Percentiles rank a stretch among this genome's conserved stretches.
These are phyloP conservation scores for Solidago caesia DNA, from an alignment of 129 eudicot species.

Conservation along the genomic window DNA sequence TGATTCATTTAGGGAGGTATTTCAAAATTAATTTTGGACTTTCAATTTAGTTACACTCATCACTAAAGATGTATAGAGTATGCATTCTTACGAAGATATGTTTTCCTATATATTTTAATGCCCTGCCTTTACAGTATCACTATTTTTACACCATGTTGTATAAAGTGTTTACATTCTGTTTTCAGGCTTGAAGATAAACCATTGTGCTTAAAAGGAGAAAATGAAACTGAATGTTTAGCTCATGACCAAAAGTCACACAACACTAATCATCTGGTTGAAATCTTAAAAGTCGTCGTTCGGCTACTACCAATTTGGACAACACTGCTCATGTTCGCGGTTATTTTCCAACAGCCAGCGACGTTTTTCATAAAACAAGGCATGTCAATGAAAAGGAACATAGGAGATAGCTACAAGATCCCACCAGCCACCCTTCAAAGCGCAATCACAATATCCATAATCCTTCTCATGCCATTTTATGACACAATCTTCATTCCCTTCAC, in stretches of 20 bases:
- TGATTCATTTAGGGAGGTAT: too few species aligned
- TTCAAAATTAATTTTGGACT: too few species aligned
- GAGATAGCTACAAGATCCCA: constrained; percentile 76
- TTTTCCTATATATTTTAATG: too few species aligned
- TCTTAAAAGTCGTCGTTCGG: constrained; percentile 45
- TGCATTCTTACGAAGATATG: too few species aligned
- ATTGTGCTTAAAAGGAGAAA: constrained; percentile 35
- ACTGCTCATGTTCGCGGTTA: constrained; percentile 88
- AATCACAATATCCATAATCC: constrained; percentile 76
- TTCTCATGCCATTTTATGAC: constrained; percentile 88
- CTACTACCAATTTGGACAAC: constrained; percentile 84
- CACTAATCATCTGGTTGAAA: constrained; percentile 40
- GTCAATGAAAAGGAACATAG: constrained; percentile 84
- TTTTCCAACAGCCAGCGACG: constrained; percentile 90
- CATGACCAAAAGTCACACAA: constrained; percentile 25
- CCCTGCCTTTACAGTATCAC: neutral
- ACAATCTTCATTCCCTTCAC: constrained; percentile 60
- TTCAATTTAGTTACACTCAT: too few species aligned
- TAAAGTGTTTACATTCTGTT: neutral
- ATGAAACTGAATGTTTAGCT: constrained; percentile 14
- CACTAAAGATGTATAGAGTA: too few species aligned
- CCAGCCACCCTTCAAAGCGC: constrained; percentile 97
- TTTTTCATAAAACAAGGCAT: constrained; percentile 97
- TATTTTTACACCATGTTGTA: neutral
- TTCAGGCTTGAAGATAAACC: constrained; percentile 70